Percentiles rank a stretch among this genome's conserved stretches.
Evolutionary conservation across 1,284 basidiomycete genomes (phyloP).

Genomic region (Cutaneotrichosporon sp.): DNA sequence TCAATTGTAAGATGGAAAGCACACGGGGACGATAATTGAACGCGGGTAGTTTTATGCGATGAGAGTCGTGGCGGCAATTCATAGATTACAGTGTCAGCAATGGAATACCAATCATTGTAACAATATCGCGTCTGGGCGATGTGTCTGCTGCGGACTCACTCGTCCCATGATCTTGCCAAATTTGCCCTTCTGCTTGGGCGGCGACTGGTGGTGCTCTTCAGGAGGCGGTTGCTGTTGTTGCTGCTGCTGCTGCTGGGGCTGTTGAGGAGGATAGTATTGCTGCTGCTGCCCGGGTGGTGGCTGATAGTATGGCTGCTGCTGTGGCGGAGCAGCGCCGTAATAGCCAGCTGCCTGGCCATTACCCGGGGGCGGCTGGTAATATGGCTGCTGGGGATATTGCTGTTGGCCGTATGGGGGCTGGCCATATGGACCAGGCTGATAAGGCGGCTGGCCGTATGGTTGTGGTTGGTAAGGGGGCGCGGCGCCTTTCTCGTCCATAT

Average conservation of each 20-base stretch:
- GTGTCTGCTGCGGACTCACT: slow-evolving; percentile 3
- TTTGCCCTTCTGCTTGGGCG: slow-evolving; percentile 4
- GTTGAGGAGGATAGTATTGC: not conserved
- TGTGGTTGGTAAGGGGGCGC: no score
- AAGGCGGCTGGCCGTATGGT: no score
- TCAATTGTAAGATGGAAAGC: not conserved
- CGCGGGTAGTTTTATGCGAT: no score
- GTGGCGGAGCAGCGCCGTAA: not conserved
- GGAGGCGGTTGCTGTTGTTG: not conserved
- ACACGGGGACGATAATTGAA: not conserved
- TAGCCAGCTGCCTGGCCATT: not conserved
- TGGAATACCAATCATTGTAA: not conserved
- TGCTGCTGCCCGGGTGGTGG: slow-evolving; percentile 1
- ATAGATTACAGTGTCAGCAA: not conserved
- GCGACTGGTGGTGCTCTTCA: slow-evolving; percentile 5
- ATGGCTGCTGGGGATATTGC: slow-evolving; percentile 4
- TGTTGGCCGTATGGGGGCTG: not conserved
- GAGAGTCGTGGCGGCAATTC: no score
- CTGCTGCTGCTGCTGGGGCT: not conserved
- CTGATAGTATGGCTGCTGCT: slow-evolving; percentile 1
- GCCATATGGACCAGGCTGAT: no score
- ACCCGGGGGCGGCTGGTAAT: not conserved
- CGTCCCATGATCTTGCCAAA: not conserved
- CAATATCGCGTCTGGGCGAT: no score
- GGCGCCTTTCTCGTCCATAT: no score